Base-by-base conservation (phyloP, 202 grass and related monocot genomes). In the Panicum virgatum region DNA sequence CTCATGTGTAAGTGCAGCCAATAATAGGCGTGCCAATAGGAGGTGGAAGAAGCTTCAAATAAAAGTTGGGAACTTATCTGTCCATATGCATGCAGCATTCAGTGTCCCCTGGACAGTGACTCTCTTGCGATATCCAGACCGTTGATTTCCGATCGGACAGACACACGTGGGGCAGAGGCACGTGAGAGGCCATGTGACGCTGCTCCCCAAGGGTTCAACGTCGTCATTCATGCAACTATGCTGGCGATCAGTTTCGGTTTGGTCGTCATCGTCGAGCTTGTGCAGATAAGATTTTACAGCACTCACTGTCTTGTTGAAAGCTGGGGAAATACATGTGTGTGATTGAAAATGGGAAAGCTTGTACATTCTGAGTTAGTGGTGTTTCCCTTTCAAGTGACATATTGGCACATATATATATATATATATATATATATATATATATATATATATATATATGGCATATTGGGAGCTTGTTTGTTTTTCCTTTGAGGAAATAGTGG, bases 171-270 rank as follows among this genome's bases (percentile, higher is more conserved):
- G 32, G 19, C 36, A 0, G 43, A 6, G 45, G 37, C 87, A 89
- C 87, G 46, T 85, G 77, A n/a, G 44, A 37, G 71, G 71, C 77
- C 87, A 89, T 47, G 87, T 89, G 87, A 76, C 64, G 76, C 19
- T 62, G 69, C 22, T 71, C 53, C 65, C 54, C 22, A 1, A 43
- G 62, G 20, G 81, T 80, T 53, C n/a, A 60, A n/a, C n/a, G n/a
- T n/a, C 81, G 61, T 80, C 43, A 51, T n/a, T 72, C 56, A 23
- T 69, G 43, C 23, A 3, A 66, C 38, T 59, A 22, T 25, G 80
- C 40, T 52, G 75, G 69, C 80, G 18, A 75, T 79, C 75, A 43
- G 75, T 68, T 59, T 88, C 66, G 18, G 68, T 73, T n/a, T 78
- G 37, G 66, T 23, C 38, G 7, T 64, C 60, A 8, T 46, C 75